phyloP scores from a whole-genome alignment of 805 yeast genomes.

The Lipomyces spencermartinsiae region DNA sequence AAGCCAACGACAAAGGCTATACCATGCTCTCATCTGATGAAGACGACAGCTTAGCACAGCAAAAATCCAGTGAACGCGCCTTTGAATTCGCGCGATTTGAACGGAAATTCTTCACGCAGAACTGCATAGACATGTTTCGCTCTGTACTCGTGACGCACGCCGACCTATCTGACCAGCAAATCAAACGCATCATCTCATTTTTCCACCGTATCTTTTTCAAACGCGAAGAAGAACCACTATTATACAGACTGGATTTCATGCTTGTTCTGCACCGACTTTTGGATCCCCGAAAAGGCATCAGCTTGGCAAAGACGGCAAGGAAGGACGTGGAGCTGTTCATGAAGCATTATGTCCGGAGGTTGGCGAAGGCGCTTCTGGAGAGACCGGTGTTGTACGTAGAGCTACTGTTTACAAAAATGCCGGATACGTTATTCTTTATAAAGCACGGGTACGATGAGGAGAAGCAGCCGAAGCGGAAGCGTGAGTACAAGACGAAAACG shows the following conservation, averaged over 20 bases:
- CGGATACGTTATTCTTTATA: slow-evolving; percentile 57
- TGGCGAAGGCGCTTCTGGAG: slow-evolving; percentile 54
- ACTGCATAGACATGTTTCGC: slow-evolving; percentile 69
- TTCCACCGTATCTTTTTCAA: slow-evolving; percentile 74
- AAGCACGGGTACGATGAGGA: slow-evolving; percentile 61
- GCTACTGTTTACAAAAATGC: slow-evolving; percentile 66
- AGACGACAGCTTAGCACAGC: slow-evolving; percentile 39
- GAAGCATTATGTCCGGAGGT: slow-evolving; percentile 66
- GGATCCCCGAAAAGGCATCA: slow-evolving; percentile 56
- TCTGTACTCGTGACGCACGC: slow-evolving; percentile 63
- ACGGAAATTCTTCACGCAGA: slow-evolving; percentile 58
- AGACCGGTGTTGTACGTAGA: slow-evolving; percentile 67
- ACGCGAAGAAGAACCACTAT: slow-evolving; percentile 61
- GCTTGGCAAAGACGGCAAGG: slow-evolving; percentile 53
- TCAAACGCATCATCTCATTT: slow-evolving; percentile 69
- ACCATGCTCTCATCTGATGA: slow-evolving; percentile 7
- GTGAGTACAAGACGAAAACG: background rate
- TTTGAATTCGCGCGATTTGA: slow-evolving; percentile 55
- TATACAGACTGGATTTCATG: slow-evolving; percentile 79
- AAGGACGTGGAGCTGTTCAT: slow-evolving; percentile 70
- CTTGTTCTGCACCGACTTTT: slow-evolving; percentile 59
- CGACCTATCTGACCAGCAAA: slow-evolving; percentile 65
- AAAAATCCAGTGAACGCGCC: slow-evolving; percentile 51
- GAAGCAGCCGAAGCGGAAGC: slow-evolving; percentile 8
- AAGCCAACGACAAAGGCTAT: background rate